Evolutionary conservation across 371 early-diverging fungal species (phyloP), one percentile per base, ranked within the genome.

Genomic region (Apophysomyces trapeziformis): DNA sequence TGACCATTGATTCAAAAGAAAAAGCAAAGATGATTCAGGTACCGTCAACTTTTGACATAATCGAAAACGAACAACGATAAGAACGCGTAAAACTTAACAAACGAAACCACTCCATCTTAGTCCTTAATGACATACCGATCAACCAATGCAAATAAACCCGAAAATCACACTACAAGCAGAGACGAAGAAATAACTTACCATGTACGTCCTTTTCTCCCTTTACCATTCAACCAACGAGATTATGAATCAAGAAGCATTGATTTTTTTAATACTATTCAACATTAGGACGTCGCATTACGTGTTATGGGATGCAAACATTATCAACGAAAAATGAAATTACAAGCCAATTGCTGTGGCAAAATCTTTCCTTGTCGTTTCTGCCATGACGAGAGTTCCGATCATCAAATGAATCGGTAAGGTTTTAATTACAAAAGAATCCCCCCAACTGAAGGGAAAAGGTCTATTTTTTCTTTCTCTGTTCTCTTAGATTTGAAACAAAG

Each of bases 331-430:
- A 88, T 89, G 67, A 93, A 94, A 70, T 66, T 99, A 4, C 90
- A 93, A 69, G 94, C 96, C 6, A 89, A 91, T 54, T 99, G 99
- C 73, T 99, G 99, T 74, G 89, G 87, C 43, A 84, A 85, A 57
- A 93, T 94, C 89, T 90, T 87, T 63, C 76, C 94, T 21, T 99
- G 99, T 78, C 88, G 98, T 43, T 92, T 97, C 69, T 99, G 99
- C 73, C 99, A 99, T 74, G 96, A 99, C 70, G 93, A 95, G 57
- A 87, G 68, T 0, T 87, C 87, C 58, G 90, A 90, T 66, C 99
- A 99, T 82, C 74, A 82, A 14, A 92, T 98, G 68, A 87, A 92
- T 46, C 72, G 98, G 95, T 93, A 86, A 57, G 14, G 37, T 26
- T 58, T 5, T n/a, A 26, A 37, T n/a, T 36, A 41, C 38, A 36